Percentiles rank a stretch among this genome's conserved stretches.
Conservation (phyloP, 306 rosid genomes). For the Lablab purpureus region DNA sequence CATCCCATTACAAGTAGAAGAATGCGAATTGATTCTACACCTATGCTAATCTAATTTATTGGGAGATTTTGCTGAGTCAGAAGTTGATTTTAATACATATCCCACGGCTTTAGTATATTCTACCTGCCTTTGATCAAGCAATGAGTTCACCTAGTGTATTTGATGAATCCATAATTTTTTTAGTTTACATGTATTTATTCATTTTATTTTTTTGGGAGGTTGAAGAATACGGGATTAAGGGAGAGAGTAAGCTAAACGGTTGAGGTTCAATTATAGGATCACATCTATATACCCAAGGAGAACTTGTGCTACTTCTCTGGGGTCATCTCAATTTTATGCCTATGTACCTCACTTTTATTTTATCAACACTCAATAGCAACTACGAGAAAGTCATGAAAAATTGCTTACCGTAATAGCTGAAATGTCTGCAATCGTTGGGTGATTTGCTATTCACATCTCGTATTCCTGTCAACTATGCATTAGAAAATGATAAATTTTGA, state of each 20-base stretch:
- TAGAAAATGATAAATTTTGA: background rate
- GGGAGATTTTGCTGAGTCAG: constrained; percentile 41
- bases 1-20: constrained; percentile 27
- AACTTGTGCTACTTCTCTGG: background rate
- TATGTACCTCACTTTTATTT: background rate
- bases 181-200: constrained; percentile 21
- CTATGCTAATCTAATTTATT: constrained; percentile 35
- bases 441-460: background rate
- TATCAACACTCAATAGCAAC: background rate
- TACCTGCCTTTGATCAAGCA: background rate
- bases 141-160: constrained; percentile 39
- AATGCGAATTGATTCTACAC: background rate
- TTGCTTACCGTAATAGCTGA: background rate
- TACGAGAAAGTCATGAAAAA: background rate
- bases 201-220: background rate
- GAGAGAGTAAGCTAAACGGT: background rate
- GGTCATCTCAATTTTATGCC: background rate
- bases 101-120: constrained; percentile 5
- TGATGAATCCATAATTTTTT: constrained; percentile 36
- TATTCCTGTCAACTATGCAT: background rate
- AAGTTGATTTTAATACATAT: constrained; percentile 12
- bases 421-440: background rate
- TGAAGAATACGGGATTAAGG: background rate
- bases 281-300: background rate
- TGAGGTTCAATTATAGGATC: background rate